These are phyloP conservation scores for Leishmania guyanensis DNA, from an alignment of 208 protist genomes.

Conservation along the genomic window DNA sequence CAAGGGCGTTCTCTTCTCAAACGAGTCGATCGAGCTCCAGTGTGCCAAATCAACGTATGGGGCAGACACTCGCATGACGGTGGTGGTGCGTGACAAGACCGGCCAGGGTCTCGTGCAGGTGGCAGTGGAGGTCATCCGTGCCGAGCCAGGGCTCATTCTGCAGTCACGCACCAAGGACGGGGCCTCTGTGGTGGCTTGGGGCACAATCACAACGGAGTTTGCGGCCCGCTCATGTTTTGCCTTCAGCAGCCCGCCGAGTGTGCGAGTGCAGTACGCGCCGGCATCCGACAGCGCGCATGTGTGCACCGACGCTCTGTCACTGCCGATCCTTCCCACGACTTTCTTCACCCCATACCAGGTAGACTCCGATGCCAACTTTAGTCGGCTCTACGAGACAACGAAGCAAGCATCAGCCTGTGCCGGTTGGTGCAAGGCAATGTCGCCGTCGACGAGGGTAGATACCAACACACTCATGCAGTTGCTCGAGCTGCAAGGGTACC, in stretches of 20 bases:
- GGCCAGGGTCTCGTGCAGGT: conserved; percentile 35
- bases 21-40: conserved; percentile 52
- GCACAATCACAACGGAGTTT: conserved; percentile 52
- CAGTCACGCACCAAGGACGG: conserved; percentile 51
- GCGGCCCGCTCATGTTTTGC: conserved; percentile 63
- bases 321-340: conserved; percentile 61
- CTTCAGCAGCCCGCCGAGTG: conserved; percentile 57
- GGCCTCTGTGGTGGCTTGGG: conserved; percentile 21
- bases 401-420: conserved; percentile 30
- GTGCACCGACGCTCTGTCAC: conserved; percentile 48
- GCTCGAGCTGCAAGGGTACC: conserved; percentile 27
- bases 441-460: conserved; percentile 10
- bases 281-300: conserved; percentile 6
- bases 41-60: conserved; percentile 50
- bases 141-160: conserved; percentile 58
- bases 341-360: conserved; percentile 76
- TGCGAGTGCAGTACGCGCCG: conserved; percentile 54
- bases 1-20: conserved; percentile 48
- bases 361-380: conserved; percentile 36
- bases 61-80: conserved; percentile 50
- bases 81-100: conserved; percentile 39
- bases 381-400: conserved; percentile 42
- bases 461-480: conserved; percentile 2
- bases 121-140: conserved; percentile 44
- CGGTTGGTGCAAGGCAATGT: conserved; percentile 30